Percentiles rank a stretch among this genome's conserved stretches.
phyloP scores from a whole-genome alignment of 345 rosid species.

The Lepidium sativum region DNA sequence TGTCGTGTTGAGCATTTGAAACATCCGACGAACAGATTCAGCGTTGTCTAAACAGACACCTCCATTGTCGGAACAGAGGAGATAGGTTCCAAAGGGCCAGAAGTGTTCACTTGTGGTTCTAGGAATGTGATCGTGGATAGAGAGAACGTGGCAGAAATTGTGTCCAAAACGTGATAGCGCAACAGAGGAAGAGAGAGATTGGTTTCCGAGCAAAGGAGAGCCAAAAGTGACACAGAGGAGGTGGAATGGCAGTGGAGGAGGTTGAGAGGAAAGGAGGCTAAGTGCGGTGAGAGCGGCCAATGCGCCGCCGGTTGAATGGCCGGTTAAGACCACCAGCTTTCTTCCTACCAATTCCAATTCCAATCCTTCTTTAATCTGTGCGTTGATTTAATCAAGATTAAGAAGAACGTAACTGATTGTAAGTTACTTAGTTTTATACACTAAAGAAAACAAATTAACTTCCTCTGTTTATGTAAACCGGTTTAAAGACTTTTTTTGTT shows the following conservation, averaged over 20 bases:
- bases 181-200: slow-evolving; percentile 48
- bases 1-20: slow-evolving; percentile 29
- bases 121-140: slow-evolving; percentile 47
- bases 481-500: background rate
- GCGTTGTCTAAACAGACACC: slow-evolving; percentile 71
- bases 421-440: background rate
- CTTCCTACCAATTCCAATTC: slow-evolving; percentile 14
- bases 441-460: too few relatives aligned
- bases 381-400: background rate
- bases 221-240: slow-evolving; percentile 74
- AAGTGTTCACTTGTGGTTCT: slow-evolving; percentile 28
- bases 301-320: slow-evolving; percentile 82
- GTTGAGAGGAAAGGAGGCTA: slow-evolving; percentile 52
- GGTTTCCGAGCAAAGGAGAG: slow-evolving; percentile 71
- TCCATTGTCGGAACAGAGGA: slow-evolving; percentile 64
- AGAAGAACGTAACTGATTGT: background rate
- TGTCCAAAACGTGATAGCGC: slow-evolving; percentile 53
- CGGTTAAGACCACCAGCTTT: slow-evolving; percentile 58
- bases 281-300: slow-evolving; percentile 64
- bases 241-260: slow-evolving; percentile 16
- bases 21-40: slow-evolving; percentile 40
- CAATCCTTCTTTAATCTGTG: slow-evolving; percentile 10
- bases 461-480: background rate
- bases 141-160: slow-evolving; percentile 62
- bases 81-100: slow-evolving; percentile 68